Base-by-base conservation (phyloP, 2,329 filamentous ascomycete species). In the Calonectria pteridis region DNA sequence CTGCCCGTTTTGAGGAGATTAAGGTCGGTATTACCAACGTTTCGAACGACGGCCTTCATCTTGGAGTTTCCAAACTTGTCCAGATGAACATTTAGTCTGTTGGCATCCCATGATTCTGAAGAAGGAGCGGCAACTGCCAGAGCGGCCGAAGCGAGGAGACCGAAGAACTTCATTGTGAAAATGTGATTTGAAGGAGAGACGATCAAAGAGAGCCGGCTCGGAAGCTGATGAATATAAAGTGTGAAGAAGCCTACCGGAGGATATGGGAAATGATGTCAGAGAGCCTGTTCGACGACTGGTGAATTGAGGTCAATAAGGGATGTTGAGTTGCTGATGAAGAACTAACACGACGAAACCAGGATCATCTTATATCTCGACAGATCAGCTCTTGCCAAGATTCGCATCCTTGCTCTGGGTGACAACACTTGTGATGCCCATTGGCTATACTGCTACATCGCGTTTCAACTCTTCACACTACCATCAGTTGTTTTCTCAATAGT, bases 231-330 rank as follows among this genome's bases (percentile, higher is more conserved):
- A 46, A 46, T 23, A 3, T 1, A 46, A 46, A 23, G 10, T 46
- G 43, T 9, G 20, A 46, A 46, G 9, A 46, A n/a, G 6, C 43
- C 43, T 46, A n/a, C n/a, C n/a, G 9, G 43, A 46, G 43, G 43
- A 46, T 46, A 2, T 3, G 23, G 5, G 16, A 62, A 62, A 40
- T 14, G 26, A 26, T 40, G 35, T 62, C 35, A 62, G 55, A 59
- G 55, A 62, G 55, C 55, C 55, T 62, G 55, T 35, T 62, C 55
- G 20, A 62, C 33, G 55, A 62, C 55, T 40, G 35, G 11, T 28
- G 55, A 62, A 62, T 16, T 20, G 55, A 20, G 28, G 23, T 16
- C 6, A 40, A 26, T 28, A 33, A 40, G 4, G 11, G 11, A 40
- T 33, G 35, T 5, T 62, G 35, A 40, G 35, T 40, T 62, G 55